These are phyloP conservation scores for Termitomyces sp. DNA, from an alignment of 768 basidiomycete species.

Conservation along the genomic window DNA sequence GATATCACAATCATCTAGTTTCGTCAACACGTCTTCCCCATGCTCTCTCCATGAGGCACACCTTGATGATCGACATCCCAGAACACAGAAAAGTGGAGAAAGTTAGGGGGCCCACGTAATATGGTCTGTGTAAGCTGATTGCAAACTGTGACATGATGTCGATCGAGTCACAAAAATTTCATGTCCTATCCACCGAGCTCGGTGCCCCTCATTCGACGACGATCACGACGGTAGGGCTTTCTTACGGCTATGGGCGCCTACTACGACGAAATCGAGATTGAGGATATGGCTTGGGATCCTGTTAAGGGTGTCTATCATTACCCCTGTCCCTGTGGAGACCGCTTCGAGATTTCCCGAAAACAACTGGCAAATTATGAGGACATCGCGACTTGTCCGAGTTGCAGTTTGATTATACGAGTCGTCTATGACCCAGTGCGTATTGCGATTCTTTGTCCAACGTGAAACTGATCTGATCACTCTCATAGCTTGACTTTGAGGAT, in stretches of 20 bases:
- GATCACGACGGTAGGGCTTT: neutral
- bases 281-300: slow-evolving; percentile 91
- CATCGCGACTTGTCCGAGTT: slow-evolving; percentile 94
- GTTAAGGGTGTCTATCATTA: slow-evolving; percentile 87
- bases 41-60: slow-evolving; percentile 19
- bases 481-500: slow-evolving; percentile 81
- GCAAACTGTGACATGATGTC: slow-evolving; percentile 1
- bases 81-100: neutral
- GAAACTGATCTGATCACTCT: slow-evolving; percentile 4
- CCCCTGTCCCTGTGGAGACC: slow-evolving; percentile 96
- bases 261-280: slow-evolving; percentile 97
- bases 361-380: slow-evolving; percentile 91
- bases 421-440: slow-evolving; percentile 88
- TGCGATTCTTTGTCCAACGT: slow-evolving; percentile 5
- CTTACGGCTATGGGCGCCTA: slow-evolving; percentile 63
- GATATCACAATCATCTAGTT: slow-evolving; percentile 9
- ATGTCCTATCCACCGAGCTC: slow-evolving; percentile 8
- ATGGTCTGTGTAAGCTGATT: neutral
- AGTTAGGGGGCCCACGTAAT: neutral
- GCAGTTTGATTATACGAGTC: slow-evolving; percentile 88
- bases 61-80: neutral
- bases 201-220: slow-evolving; percentile 2
- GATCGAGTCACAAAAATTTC: slow-evolving; percentile 18
- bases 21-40: slow-evolving; percentile 10
- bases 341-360: slow-evolving; percentile 88